Evolutionary conservation across 176 grass and related monocot genomes (phyloP).

Genomic region (Oryza brachyantha): DNA sequence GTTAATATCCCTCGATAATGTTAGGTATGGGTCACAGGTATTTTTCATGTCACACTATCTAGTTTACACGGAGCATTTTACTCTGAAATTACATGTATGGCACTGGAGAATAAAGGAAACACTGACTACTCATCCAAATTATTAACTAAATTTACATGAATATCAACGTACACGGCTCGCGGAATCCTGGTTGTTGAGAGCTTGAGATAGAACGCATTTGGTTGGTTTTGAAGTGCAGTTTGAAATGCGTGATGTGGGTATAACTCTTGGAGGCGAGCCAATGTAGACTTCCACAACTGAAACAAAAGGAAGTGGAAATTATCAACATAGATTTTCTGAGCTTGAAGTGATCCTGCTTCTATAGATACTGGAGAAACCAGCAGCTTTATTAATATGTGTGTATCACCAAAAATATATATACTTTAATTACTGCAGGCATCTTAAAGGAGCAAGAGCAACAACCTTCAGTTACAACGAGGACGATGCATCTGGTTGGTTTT

Average conservation of each 20-base stretch:
- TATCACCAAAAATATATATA: not conserved
- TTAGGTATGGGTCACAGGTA: not conserved
- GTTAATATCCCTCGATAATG: not conserved
- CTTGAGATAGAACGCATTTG: slow-evolving; percentile 6
- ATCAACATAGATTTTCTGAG: not conserved
- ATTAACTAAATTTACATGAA: not conserved
- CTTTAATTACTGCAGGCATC: not conserved
- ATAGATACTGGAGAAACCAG: not conserved
- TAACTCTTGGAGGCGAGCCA: slow-evolving; percentile 9
- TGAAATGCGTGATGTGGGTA: slow-evolving; percentile 14
- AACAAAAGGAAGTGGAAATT: not conserved
- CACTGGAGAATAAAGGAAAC: not conserved
- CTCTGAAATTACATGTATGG: not conserved
- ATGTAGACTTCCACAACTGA: slow-evolving; percentile 4
- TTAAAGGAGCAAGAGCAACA: not conserved
- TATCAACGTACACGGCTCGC: not conserved
- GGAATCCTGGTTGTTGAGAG: not conserved
- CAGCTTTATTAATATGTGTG: not conserved
- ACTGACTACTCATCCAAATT: not conserved
- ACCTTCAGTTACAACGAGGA: not conserved
- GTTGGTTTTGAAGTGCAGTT: slow-evolving; percentile 2
- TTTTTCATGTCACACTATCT: not conserved
- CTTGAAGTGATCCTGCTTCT: not conserved
- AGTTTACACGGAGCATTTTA: not conserved
- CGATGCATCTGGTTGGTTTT: slow-evolving; percentile 64